Evolutionary conservation across 495 filamentous ascomycete species (phyloP).

Genomic region (Xylaria palmicola): DNA sequence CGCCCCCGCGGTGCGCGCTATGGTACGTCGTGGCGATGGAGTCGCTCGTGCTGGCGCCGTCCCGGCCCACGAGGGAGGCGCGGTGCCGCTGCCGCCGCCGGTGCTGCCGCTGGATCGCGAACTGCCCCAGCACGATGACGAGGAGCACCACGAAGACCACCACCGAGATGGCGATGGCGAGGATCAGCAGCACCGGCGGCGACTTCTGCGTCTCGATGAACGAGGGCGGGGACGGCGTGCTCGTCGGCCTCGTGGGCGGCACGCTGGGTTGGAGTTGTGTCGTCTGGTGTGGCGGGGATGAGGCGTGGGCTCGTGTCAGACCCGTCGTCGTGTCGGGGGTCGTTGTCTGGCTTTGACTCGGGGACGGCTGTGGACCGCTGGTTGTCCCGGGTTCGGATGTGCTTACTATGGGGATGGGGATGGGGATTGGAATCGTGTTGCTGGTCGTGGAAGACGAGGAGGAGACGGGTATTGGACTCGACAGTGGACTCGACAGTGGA

Average conservation of each 20-base stretch:
- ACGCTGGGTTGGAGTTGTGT: neutral
- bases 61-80: neutral
- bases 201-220: neutral
- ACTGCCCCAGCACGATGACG: neutral
- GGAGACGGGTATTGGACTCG: neutral
- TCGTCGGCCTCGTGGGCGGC: neutral
- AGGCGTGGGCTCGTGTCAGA: neutral
- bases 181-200: neutral
- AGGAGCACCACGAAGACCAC: neutral
- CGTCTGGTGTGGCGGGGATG: neutral
- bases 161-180: slow-evolving; percentile 7
- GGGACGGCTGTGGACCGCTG: neutral
- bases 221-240: neutral
- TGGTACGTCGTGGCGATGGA: neutral
- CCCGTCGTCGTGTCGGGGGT: neutral
- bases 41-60: neutral
- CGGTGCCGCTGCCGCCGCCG: neutral
- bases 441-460: neutral
- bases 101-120: neutral
- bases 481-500: neutral
- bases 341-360: neutral
- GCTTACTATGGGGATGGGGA: neutral
- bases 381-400: neutral
- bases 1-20: neutral
- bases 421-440: neutral